A percentile compares a stretch with the other conserved stretches of the same genome.
These are phyloP conservation scores for Hymenoscyphus fructigenus DNA, from an alignment of 2,329 filamentous ascomycete species.

Conservation along the genomic window DNA sequence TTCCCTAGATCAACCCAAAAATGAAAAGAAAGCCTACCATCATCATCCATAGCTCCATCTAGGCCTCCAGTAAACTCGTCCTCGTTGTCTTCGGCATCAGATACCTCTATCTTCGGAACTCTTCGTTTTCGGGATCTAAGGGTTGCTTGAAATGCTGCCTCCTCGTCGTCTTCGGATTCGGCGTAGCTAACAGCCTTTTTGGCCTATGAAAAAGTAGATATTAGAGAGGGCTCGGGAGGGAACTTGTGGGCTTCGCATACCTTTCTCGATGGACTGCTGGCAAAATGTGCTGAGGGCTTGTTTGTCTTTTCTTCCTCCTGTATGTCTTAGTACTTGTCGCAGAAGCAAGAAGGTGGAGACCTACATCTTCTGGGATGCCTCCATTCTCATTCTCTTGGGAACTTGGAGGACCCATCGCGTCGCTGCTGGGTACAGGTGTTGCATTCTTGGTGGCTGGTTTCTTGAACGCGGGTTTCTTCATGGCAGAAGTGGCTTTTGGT, in stretches of 20 bases:
- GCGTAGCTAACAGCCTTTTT: slow-evolving; percentile 75
- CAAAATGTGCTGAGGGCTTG: slow-evolving; percentile 40
- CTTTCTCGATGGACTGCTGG: slow-evolving; percentile 78
- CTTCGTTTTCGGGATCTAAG: slow-evolving; percentile 42
- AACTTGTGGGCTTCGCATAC: slow-evolving; percentile 45
- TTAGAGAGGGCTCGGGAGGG: background rate
- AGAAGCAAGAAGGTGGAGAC: slow-evolving; percentile 49
- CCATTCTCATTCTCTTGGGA: slow-evolving; percentile 63
- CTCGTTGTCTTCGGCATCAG: slow-evolving; percentile 67
- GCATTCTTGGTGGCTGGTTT: slow-evolving; percentile 42
- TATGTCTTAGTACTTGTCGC: slow-evolving; percentile 42
- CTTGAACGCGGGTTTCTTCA: slow-evolving; percentile 44
- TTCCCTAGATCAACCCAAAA: background rate
- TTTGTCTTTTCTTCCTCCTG: slow-evolving; percentile 41
- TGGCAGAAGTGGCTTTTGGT: slow-evolving; percentile 22
- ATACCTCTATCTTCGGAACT: slow-evolving; percentile 56
- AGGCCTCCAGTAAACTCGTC: slow-evolving; percentile 64
- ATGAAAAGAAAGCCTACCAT: slow-evolving; percentile 46
- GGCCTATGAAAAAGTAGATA: slow-evolving; percentile 40
- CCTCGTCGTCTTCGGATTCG: slow-evolving; percentile 77
- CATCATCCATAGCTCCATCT: slow-evolving; percentile 57
- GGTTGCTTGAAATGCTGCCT: slow-evolving; percentile 48
- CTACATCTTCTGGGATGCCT: slow-evolving; percentile 46
- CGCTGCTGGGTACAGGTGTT: slow-evolving; percentile 80
- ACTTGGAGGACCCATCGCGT: slow-evolving; percentile 65